phyloP scores from a whole-genome alignment of 192 early-diverging fungal species.

The Obelidium mucronatum region DNA sequence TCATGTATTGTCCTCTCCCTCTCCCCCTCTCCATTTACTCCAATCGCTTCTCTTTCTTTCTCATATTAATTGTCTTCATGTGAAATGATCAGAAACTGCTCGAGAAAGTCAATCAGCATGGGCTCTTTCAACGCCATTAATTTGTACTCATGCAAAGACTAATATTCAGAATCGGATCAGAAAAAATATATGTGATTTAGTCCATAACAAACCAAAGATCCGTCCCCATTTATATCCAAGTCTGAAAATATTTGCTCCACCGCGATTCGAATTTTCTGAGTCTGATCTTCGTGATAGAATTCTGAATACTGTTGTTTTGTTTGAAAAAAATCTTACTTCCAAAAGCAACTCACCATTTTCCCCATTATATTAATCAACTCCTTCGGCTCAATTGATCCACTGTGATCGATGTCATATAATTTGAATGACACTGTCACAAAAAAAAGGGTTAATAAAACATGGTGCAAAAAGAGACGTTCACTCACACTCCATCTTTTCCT shows the following conservation, averaged over 20 bases:
- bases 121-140: conserved; percentile 82
- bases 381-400: conserved; percentile 74
- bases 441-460: neutral
- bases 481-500: conserved; percentile 79
- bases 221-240: conserved; percentile 81
- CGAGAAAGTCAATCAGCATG: conserved; percentile 76
- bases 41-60: neutral
- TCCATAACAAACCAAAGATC: conserved; percentile 65
- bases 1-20: neutral
- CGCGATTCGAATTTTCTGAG: conserved; percentile 66
- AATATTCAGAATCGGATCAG: conserved; percentile 6
- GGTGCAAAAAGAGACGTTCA: neutral
- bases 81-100: conserved; percentile 69
- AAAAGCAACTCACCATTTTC: conserved; percentile 65
- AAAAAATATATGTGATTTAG: neutral
- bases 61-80: too few species aligned
- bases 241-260: conserved; percentile 81
- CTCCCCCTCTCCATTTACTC: too few species aligned
- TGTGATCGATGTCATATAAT: conserved; percentile 81
- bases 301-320: conserved; percentile 65
- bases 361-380: conserved; percentile 77
- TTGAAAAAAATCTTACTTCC: too few species aligned
- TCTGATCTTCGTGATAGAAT: conserved; percentile 72
- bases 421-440: conserved; percentile 72
- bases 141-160: conserved; percentile 79